Evolutionary conservation across 441 rosid genomes (phyloP).

Genomic region (Erodium chrysanthum): DNA sequence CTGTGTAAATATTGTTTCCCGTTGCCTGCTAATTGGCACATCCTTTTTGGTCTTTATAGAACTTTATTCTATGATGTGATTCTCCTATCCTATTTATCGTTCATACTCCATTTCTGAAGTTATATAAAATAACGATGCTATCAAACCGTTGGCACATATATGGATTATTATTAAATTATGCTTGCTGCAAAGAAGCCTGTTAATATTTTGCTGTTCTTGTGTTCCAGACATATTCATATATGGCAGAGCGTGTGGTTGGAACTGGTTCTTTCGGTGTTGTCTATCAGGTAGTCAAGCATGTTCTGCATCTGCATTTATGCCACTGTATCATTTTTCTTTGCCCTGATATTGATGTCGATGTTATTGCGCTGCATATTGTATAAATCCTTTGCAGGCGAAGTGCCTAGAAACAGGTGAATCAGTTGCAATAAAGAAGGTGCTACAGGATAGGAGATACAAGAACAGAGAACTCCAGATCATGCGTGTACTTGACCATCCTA

Average conservation of each 20-base stretch:
- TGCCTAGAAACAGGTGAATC: slow-evolving; percentile 95
- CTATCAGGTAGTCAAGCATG: slow-evolving; percentile 44
- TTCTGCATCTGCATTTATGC: not conserved
- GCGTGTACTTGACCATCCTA: slow-evolving; percentile 97
- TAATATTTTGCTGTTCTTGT: not conserved
- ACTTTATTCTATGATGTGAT: not conserved
- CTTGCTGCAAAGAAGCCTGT: not conserved
- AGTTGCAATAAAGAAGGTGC: slow-evolving; percentile 93
- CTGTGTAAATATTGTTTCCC: not conserved
- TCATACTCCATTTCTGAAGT: not conserved
- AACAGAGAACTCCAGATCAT: slow-evolving; percentile 91
- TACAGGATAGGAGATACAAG: slow-evolving; percentile 95
- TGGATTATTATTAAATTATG: not conserved
- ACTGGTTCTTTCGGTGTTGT: slow-evolving; percentile 96
- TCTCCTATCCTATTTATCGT: not conserved
- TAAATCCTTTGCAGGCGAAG: slow-evolving; percentile 49
- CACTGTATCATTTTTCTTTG: not conserved
- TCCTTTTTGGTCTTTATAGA: not conserved
- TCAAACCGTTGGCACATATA: not conserved
- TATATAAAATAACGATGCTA: not conserved
- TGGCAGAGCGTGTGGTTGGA: slow-evolving; percentile 92
- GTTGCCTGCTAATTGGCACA: not conserved
- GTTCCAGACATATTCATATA: slow-evolving; percentile 26
- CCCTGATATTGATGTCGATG: not conserved
- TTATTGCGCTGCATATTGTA: not conserved